A percentile compares a stretch with the other conserved stretches of the same genome.
These are phyloP conservation scores for Mimosa bimucronata DNA, from an alignment of 306 rosid genomes.

Conservation along the genomic window DNA sequence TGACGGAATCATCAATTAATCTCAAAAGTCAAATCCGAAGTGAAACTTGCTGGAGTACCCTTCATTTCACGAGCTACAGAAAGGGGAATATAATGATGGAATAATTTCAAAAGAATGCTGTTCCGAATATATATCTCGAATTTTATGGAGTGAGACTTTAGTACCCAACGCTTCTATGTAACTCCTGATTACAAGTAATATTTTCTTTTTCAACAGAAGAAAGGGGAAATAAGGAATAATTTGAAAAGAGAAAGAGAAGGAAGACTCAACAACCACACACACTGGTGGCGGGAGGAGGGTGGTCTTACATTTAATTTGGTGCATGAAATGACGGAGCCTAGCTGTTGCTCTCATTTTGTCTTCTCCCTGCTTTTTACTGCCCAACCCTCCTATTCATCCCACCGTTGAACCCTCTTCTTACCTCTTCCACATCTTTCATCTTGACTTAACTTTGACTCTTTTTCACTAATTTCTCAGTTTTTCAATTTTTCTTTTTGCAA, in stretches of 20 bases:
- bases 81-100: background rate
- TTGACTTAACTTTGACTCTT: background rate
- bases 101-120: too few species aligned
- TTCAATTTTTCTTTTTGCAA: background rate
- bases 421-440: background rate
- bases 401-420: background rate
- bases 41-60: background rate
- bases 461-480: background rate
- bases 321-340: constrained; percentile 37
- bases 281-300: constrained; percentile 36
- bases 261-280: constrained; percentile 8
- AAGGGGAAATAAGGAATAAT: too few species aligned
- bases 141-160: too few species aligned
- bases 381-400: background rate
- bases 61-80: background rate
- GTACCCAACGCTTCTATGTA: too few species aligned
- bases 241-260: background rate
- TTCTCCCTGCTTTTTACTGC: constrained; percentile 37
- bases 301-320: constrained; percentile 29
- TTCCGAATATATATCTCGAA: too few species aligned
- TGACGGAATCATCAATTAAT: constrained; percentile 37
- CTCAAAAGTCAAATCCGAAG: constrained; percentile 27
- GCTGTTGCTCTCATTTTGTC: constrained; percentile 64
- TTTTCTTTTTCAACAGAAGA: too few species aligned
- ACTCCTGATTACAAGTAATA: too few species aligned